These are phyloP conservation scores for Penium margaritaceum DNA, from an alignment of 139 green algal genomes.

Conservation along the genomic window DNA sequence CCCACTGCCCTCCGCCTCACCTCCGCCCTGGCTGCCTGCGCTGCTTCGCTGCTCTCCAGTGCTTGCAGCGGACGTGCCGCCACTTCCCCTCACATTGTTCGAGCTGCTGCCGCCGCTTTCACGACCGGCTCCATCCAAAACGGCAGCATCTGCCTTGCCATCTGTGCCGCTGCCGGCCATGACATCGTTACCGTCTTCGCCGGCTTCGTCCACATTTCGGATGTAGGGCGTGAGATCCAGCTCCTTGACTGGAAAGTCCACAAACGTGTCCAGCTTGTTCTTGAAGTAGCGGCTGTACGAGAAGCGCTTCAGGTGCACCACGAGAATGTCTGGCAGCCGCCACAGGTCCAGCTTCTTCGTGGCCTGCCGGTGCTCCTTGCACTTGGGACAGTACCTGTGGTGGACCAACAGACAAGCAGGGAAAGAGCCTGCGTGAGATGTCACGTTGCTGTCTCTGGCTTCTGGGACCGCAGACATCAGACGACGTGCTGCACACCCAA, in stretches of 20 bases:
- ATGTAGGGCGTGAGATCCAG: slow-evolving; percentile 65
- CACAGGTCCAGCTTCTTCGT: slow-evolving; percentile 90
- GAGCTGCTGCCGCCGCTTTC: not conserved
- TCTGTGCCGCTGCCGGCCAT: not conserved
- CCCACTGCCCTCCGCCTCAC: no score
- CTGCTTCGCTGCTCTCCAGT: no score
- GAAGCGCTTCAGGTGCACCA: slow-evolving; percentile 95
- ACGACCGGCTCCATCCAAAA: not conserved
- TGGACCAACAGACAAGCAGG: no score
- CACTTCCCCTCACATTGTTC: not conserved
- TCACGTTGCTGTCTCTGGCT: no score
- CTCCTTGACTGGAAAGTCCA: slow-evolving; percentile 64
- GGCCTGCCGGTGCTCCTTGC: slow-evolving; percentile 72
- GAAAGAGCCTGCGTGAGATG: no score
- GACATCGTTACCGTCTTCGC: not conserved
- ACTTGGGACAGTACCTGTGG: slow-evolving; percentile 74
- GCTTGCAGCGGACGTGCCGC: not conserved
- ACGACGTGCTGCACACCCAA: no score
- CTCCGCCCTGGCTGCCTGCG: no score
- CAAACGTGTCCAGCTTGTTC: slow-evolving; percentile 77
- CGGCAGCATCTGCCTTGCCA: not conserved
- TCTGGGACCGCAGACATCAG: no score
- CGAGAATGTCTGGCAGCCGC: slow-evolving; percentile 76
- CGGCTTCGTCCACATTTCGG: no score
- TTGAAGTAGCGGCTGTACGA: slow-evolving; percentile 59